Evolutionary conservation across 2,329 filamentous ascomycete genomes (phyloP).

Genomic region (Trichoderma semiorbis): DNA sequence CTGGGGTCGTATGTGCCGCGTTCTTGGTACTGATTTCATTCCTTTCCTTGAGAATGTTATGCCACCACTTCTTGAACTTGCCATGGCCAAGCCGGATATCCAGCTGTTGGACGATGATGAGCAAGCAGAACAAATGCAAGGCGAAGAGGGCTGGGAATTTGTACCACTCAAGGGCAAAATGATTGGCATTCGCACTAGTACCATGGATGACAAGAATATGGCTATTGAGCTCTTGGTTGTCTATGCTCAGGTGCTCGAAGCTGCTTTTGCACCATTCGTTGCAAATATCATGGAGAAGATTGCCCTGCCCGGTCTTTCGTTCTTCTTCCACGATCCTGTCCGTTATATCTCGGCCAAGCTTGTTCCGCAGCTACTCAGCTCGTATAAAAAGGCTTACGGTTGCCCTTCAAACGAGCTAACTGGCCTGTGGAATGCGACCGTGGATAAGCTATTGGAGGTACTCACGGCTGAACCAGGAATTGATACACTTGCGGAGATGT

Average conservation of each 20-base stretch:
- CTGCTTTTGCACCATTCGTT: constrained; percentile 86
- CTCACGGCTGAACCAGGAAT: constrained; percentile 91
- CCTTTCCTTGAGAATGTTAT: constrained; percentile 92
- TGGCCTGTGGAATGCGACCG: constrained; percentile 79
- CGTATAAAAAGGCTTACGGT: constrained; percentile 90
- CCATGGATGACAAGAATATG: constrained; percentile 97
- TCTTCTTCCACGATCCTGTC: constrained; percentile 99
- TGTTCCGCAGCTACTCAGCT: constrained; percentile 87
- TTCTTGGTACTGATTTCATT: constrained; percentile 84
- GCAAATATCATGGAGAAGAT: constrained; percentile 95
- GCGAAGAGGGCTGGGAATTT: constrained; percentile 96
- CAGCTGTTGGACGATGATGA: constrained; percentile 94
- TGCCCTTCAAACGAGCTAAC: constrained; percentile 72
- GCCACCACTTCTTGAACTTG: constrained; percentile 86
- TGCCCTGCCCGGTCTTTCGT: constrained; percentile 85
- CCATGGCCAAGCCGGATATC: constrained; percentile 93
- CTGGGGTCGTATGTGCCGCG: constrained; percentile 98
- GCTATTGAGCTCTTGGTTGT: constrained; percentile 98
- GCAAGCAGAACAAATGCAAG: constrained; percentile 85
- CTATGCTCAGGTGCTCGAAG: constrained; percentile 94
- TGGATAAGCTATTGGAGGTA: constrained; percentile 89
- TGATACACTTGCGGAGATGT: constrained; percentile 97
- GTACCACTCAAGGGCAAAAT: constrained; percentile 96
- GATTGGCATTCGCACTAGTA: constrained; percentile 96
- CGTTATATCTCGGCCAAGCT: constrained; percentile 92